A percentile compares a stretch with the other conserved stretches of the same genome.
These are phyloP conservation scores for Lodderomyces pseudojiufengensis DNA, from an alignment of 1,139 yeast genomes.

Conservation along the genomic window DNA sequence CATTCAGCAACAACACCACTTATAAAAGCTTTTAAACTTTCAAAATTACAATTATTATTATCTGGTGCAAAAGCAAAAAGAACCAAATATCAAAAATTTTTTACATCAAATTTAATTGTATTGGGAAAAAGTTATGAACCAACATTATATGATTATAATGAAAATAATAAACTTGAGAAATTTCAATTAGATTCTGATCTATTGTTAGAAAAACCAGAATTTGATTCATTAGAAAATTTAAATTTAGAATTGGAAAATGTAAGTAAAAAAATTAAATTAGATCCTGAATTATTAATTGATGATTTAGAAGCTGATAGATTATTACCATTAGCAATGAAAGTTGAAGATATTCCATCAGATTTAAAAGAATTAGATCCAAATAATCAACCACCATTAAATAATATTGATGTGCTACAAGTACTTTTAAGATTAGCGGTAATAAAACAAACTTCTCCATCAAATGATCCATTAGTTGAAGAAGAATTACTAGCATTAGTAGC, in stretches of 20 bases:
- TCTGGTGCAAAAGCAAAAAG: constrained; percentile 89
- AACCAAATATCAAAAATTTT: constrained; percentile 74
- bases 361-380: constrained; percentile 71
- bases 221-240: constrained; percentile 57
- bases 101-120: constrained; percentile 72
- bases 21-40: constrained; percentile 50
- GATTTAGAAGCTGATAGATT: constrained; percentile 34
- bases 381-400: constrained; percentile 68
- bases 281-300: constrained; percentile 22
- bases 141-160: constrained; percentile 20
- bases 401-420: constrained; percentile 70
- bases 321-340: constrained; percentile 58
- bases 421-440: constrained; percentile 63
- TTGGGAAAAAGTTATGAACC: constrained; percentile 58
- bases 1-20: constrained; percentile 51
- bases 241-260: constrained; percentile 29
- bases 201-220: constrained; percentile 69
- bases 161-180: constrained; percentile 40
- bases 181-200: constrained; percentile 72
- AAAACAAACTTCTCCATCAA: constrained; percentile 69
- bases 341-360: constrained; percentile 58
- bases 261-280: constrained; percentile 43
- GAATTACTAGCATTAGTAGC: constrained; percentile 73
- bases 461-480: constrained; percentile 71
- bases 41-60: constrained; percentile 61